Percentiles rank a stretch among this genome's conserved stretches.
These are phyloP conservation scores for Marchantia paleacea DNA, from an alignment of 225 moss, liverwort and hornwort genomes.

Conservation along the genomic window DNA sequence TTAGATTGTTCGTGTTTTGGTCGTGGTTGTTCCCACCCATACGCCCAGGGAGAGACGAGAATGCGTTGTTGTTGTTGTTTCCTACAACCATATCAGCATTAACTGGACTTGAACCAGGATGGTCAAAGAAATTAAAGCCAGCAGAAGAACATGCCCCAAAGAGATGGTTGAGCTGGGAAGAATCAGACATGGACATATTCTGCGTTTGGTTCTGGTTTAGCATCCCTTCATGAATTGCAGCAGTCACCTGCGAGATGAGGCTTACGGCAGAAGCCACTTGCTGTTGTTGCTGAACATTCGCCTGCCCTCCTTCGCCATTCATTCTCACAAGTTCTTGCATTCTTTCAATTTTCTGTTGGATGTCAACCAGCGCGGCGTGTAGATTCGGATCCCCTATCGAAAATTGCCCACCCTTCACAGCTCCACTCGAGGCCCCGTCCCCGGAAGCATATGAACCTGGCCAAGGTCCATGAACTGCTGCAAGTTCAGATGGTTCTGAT, in stretches of 20 bases:
- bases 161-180: slow-evolving; percentile 51
- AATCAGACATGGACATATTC: slow-evolving; percentile 35
- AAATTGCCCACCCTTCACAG: slow-evolving; percentile 4
- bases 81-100: slow-evolving; percentile 40
- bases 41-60: slow-evolving; percentile 31
- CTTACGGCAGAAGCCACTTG: slow-evolving; percentile 74
- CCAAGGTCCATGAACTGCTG: slow-evolving; percentile 11
- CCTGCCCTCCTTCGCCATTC: slow-evolving; percentile 36
- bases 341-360: slow-evolving; percentile 68
- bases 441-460: neutral
- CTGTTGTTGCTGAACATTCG: slow-evolving; percentile 37
- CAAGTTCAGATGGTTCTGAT: neutral
- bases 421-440: neutral
- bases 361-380: slow-evolving; percentile 42
- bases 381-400: neutral
- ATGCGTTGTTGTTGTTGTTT: slow-evolving; percentile 20
- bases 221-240: slow-evolving; percentile 26
- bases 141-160: slow-evolving; percentile 39
- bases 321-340: slow-evolving; percentile 64
- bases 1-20: neutral
- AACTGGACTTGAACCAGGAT: slow-evolving; percentile 16
- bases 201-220: slow-evolving; percentile 12
- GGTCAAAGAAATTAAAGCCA: slow-evolving; percentile 27
- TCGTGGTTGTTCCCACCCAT: slow-evolving; percentile 21
- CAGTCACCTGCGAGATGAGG: slow-evolving; percentile 63